Evolutionary conservation across 345 rosid species (phyloP).

Genomic region (Psidium guajava): DNA sequence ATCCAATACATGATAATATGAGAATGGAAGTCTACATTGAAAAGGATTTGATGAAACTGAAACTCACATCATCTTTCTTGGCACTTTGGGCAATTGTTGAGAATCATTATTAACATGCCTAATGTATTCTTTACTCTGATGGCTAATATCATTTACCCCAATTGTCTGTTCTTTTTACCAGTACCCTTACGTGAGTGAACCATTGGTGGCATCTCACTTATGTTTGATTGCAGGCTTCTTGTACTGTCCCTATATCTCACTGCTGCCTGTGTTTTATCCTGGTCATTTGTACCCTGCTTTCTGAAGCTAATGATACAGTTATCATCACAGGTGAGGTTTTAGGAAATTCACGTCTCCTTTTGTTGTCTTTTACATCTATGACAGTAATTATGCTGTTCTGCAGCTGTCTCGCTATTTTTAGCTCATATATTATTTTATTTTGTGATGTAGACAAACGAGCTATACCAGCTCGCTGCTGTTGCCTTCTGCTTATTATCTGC

Average conservation of each 20-base stretch:
- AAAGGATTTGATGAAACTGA: not conserved
- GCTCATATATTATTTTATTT: not conserved
- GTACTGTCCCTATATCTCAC: slow-evolving; percentile 67
- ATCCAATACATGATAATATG: not conserved
- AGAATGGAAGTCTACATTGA: not conserved
- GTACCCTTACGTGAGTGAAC: not conserved
- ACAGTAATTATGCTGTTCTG: not conserved
- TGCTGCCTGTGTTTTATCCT: slow-evolving; percentile 67
- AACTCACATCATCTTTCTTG: not conserved
- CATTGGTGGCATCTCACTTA: not conserved
- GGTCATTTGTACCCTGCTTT: slow-evolving; percentile 97
- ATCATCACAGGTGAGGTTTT: slow-evolving; percentile 84
- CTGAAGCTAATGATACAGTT: slow-evolving; percentile 87
- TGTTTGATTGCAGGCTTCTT: slow-evolving; percentile 48
- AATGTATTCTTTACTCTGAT: not conserved
- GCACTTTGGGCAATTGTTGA: not conserved
- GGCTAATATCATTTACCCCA: not conserved
- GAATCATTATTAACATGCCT: not conserved
- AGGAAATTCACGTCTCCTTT: not conserved
- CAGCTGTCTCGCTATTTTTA: not conserved
- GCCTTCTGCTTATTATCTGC: slow-evolving; percentile 99
- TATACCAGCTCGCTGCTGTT: slow-evolving; percentile 96
- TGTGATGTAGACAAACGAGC: slow-evolving; percentile 72
- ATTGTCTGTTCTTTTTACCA: not conserved
- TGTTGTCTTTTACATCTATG: not conserved